These are phyloP conservation scores for Stephanodiscus triporus DNA, from an alignment of 108 stramenopile genomes.

Conservation along the genomic window DNA sequence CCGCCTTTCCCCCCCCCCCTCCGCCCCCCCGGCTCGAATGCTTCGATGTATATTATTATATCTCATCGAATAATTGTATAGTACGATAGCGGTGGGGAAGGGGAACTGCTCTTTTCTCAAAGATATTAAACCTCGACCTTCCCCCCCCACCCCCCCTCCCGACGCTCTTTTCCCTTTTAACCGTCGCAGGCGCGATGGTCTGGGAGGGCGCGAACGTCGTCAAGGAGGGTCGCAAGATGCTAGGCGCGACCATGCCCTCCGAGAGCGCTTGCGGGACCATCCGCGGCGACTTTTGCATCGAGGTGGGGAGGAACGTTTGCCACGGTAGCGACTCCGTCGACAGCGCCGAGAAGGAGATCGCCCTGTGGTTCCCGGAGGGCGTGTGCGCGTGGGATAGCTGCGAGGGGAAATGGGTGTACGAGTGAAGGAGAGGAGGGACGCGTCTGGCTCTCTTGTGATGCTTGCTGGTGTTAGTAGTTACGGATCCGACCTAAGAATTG, in stretches of 20 bases:
- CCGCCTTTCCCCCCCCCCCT: too few relatives aligned
- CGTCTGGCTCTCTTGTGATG: too few relatives aligned
- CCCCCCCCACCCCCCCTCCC: too few relatives aligned
- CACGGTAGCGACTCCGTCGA: slow-evolving; percentile 96
- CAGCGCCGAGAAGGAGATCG: slow-evolving; percentile 94
- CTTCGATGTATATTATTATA: too few relatives aligned
- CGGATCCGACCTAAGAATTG: too few relatives aligned
- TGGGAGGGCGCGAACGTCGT: slow-evolving; percentile 89
- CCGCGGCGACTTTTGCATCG: slow-evolving; percentile 97
- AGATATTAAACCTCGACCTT: too few relatives aligned
- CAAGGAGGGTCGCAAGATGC: slow-evolving; percentile 91
- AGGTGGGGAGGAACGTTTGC: slow-evolving; percentile 90
- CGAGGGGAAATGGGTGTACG: slow-evolving; percentile 80
- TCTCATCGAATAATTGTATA: too few relatives aligned
- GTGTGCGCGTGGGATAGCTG: slow-evolving; percentile 70
- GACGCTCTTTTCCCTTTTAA: not conserved
- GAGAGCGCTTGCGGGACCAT: slow-evolving; percentile 96
- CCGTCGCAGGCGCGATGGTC: slow-evolving; percentile 76
- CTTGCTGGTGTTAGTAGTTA: too few relatives aligned
- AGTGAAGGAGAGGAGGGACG: too few relatives aligned
- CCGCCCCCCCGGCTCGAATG: too few relatives aligned
- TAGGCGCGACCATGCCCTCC: slow-evolving; percentile 97
- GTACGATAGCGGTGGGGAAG: too few relatives aligned
- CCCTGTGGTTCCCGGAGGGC: slow-evolving; percentile 96
- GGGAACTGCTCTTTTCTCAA: too few relatives aligned